Conservation (phyloP, 176 grass and related monocot species). For the Zea mays region Zm-B73-REFERENCE-NAM-5.0 NC_050102.1:179403001-179403500, state of each 20-base stretch:
- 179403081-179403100: constrained; percentile 65
- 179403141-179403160: constrained; percentile 19
- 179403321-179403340: constrained; percentile 24
- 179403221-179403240: constrained; percentile 62
- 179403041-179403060: constrained; percentile 11
- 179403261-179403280: constrained; percentile 74
- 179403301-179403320: constrained; percentile 33
- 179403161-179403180: constrained; percentile 20
- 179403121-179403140: constrained; percentile 17
- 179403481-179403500: constrained; percentile 29
- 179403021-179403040: constrained; percentile 16
- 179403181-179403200: constrained; percentile 71
- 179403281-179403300: constrained; percentile 62
- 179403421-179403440: not conserved
- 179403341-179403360: not conserved
- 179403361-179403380: not conserved
- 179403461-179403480: not conserved
- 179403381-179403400: not conserved
- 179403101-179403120: constrained; percentile 38
- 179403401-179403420: not conserved
- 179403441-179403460: not conserved
- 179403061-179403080: constrained; percentile 57
- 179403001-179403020: constrained; percentile 10
- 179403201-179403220: constrained; percentile 51
- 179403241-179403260: constrained; percentile 54